Percentiles rank a stretch among this genome's conserved stretches.
Evolutionary conservation across 768 basidiomycete genomes (phyloP).

Genomic region (Hysterangium stoloniferum): DNA sequence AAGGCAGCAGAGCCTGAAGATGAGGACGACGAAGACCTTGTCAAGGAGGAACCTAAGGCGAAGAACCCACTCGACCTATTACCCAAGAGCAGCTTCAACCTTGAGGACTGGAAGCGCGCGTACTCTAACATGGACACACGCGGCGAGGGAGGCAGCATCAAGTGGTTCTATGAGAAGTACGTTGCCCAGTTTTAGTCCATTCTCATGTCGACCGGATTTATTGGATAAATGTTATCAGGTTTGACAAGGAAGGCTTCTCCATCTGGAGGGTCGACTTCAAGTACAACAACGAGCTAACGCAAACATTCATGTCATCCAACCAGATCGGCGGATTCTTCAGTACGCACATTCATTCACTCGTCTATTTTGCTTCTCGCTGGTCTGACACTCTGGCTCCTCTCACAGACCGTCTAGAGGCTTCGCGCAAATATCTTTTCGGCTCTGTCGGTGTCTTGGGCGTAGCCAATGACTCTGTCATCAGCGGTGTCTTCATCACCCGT

Average conservation of each 20-base stretch:
- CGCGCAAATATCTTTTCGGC: slow-evolving; percentile 94
- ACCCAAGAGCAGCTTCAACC: slow-evolving; percentile 80
- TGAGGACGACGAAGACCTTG: slow-evolving; percentile 48
- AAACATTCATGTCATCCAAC: slow-evolving; percentile 92
- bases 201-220: neutral
- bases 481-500: slow-evolving; percentile 76
- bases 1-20: slow-evolving; percentile 47
- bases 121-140: slow-evolving; percentile 99
- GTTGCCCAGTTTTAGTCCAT: slow-evolving; percentile 20
- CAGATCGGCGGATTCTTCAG: slow-evolving; percentile 89
- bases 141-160: slow-evolving; percentile 69
- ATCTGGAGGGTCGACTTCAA: slow-evolving; percentile 93
- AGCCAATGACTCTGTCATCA: slow-evolving; percentile 68
- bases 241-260: slow-evolving; percentile 84
- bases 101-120: slow-evolving; percentile 95
- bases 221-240: slow-evolving; percentile 38
- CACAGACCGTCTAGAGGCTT: slow-evolving; percentile 85
- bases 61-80: slow-evolving; percentile 94
- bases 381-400: neutral
- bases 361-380: neutral
- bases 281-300: slow-evolving; percentile 90
- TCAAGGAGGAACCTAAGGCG: slow-evolving; percentile 77
- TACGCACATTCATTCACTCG: slow-evolving; percentile 8
- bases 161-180: slow-evolving; percentile 96
- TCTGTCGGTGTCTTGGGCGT: slow-evolving; percentile 86